Percentiles rank a stretch among this genome's conserved stretches.
These are phyloP conservation scores for Xylaria scruposa DNA, from an alignment of 495 filamentous ascomycete species.

Conservation along the genomic window DNA sequence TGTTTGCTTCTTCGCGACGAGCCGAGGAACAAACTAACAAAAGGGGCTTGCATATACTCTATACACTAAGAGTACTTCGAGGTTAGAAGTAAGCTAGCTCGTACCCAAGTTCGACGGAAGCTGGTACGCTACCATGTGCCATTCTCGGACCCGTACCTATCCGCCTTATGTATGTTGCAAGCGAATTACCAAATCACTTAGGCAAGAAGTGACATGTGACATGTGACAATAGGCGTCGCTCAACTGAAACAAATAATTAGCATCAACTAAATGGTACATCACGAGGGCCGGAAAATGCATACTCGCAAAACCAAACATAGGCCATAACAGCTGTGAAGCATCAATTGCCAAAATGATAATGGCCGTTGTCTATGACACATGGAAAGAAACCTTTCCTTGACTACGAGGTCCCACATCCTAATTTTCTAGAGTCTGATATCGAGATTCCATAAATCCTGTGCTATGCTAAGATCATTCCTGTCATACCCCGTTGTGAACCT, in stretches of 20 bases:
- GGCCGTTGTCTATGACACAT: neutral
- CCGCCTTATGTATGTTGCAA: neutral
- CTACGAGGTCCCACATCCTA: neutral
- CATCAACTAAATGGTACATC: neutral
- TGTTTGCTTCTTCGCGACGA: neutral
- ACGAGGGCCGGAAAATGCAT: neutral
- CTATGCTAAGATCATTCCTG: slow-evolving; percentile 23
- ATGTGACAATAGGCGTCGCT: neutral
- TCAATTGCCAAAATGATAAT: neutral
- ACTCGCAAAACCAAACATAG: neutral
- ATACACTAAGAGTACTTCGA: neutral
- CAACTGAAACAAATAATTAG: neutral
- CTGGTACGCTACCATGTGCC: neutral
- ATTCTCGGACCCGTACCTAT: neutral
- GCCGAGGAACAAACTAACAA: neutral
- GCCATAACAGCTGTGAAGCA: neutral
- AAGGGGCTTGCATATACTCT: neutral
- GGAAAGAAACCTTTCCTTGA: neutral
- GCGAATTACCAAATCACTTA: neutral
- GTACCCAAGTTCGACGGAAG: neutral
- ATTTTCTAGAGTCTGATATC: slow-evolving; percentile 9
- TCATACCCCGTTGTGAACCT: slow-evolving; percentile 15
- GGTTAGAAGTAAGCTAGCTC: neutral
- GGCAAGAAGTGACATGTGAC: neutral
- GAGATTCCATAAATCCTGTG: slow-evolving; percentile 20